Percentiles rank a stretch among this genome's conserved stretches.
phyloP scores from a whole-genome alignment of 331 rosid genomes.

The Cydonia oblonga region DNA sequence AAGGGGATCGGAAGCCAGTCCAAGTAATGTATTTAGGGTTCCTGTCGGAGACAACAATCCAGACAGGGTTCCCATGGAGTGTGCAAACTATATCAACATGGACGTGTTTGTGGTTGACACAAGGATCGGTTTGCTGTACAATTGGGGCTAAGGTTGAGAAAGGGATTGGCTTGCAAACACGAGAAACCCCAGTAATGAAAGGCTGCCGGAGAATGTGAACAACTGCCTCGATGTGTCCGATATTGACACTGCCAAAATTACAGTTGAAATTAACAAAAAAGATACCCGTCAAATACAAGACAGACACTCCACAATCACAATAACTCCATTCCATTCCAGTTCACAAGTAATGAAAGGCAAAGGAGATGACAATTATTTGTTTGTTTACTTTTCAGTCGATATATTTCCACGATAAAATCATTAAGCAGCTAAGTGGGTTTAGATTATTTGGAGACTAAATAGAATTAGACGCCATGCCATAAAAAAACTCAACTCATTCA shows the following conservation, averaged over 20 bases:
- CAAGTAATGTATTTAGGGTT: conserved; percentile 65
- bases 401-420: too few relatives aligned
- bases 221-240: conserved; percentile 83
- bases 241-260: conserved; percentile 43
- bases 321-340: too few relatives aligned
- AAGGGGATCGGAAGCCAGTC: conserved; percentile 13
- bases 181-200: conserved; percentile 65
- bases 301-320: neutral
- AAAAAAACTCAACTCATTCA: too few relatives aligned
- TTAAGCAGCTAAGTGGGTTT: too few relatives aligned
- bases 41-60: conserved; percentile 84
- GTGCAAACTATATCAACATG: conserved; percentile 67
- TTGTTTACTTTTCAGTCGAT: too few relatives aligned
- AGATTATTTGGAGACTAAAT: too few relatives aligned
- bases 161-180: conserved; percentile 77
- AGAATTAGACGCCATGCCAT: too few relatives aligned
- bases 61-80: conserved; percentile 59
- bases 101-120: conserved; percentile 17
- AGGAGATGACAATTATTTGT: too few relatives aligned
- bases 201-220: conserved; percentile 76
- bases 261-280: neutral
- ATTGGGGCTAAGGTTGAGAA: conserved; percentile 22
- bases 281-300: neutral
- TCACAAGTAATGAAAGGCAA: too few relatives aligned
- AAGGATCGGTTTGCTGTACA: conserved; percentile 6